Evolutionary conservation across 768 basidiomycete genomes (phyloP), one percentile per base, ranked within the genome.

Genomic region (Tephrocybe sp.): DNA sequence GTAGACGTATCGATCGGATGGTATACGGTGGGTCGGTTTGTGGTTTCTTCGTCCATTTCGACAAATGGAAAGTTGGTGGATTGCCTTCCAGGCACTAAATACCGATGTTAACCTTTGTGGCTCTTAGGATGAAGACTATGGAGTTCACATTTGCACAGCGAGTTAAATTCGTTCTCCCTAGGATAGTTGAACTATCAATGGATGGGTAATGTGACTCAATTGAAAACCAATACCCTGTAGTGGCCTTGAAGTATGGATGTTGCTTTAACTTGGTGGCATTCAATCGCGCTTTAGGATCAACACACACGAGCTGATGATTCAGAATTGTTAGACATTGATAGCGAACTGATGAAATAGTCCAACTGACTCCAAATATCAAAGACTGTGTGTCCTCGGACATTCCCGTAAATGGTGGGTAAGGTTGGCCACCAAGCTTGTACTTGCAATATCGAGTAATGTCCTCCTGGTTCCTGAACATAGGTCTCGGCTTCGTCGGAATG

Each of bases 331-430:
- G 28, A 30, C 11, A 30, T 30, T 30, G 11, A 30, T 30, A n/a
- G 32, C 1, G 24, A 7, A 33, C 10, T 23, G 32, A 42, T 42
- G 32, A 7, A 41, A 28, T 10, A 32, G 11, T 11, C 11, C 28
- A 11, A 30, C 28, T 30, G 11, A 50, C 48, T 15, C 39, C 24
- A 2, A 21, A 42, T 23, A 50, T 34, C 32, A 42, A 26, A 7
- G 40, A 50, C 18, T 50, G 39, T 14, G 12, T 21, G 5, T 42
- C 23, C 14, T 42, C 23, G n/a, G 48, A 34, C 32, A 50, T 50
- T 17, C 48, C 48, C 33, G 39, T 39, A 12, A 50, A 42, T 21
- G 32, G 32, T 23, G 39, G 39, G 21, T 42, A 50, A 50, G 40
- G 23, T 21, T 40, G 15, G 18, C 21, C 40, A 9, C 15, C 39